Conservation (phyloP, 768 basidiomycete genomes). For the Naganishia antarctica region DNA sequence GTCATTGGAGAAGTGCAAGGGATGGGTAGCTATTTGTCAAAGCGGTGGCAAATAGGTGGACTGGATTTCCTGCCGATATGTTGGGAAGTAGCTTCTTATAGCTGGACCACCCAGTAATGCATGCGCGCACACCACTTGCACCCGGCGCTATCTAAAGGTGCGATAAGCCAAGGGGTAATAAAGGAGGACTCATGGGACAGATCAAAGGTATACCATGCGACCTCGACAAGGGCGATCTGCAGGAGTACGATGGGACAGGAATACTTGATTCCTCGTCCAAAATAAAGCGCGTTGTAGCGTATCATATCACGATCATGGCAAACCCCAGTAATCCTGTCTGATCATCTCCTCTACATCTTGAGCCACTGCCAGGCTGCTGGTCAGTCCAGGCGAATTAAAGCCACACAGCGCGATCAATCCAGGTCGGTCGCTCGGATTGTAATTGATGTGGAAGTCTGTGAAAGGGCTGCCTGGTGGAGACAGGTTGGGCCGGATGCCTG, state of each 20-base stretch:
- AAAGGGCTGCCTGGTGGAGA: constrained; percentile 68
- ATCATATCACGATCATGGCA: background rate
- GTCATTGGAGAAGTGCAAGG: too few species aligned
- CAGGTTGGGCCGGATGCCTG: constrained; percentile 69
- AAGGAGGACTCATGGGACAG: constrained; percentile 1
- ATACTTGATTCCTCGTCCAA: too few species aligned
- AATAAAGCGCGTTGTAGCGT: too few species aligned
- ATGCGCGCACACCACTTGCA: background rate
- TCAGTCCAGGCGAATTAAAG: constrained; percentile 89
- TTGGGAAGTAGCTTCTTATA: too few species aligned
- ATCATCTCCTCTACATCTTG: constrained; percentile 62
- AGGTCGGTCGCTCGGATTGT: constrained; percentile 41
- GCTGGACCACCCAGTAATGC: background rate
- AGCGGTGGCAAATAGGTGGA: too few species aligned
- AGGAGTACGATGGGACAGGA: background rate
- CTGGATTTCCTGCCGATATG: too few species aligned
- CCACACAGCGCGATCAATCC: constrained; percentile 76
- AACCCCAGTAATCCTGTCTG: constrained; percentile 12
- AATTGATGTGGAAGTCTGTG: constrained; percentile 75
- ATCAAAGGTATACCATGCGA: constrained; percentile 11
- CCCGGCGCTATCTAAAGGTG: background rate
- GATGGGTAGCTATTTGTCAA: too few species aligned
- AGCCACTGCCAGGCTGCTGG: constrained; percentile 77
- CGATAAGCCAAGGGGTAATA: background rate
- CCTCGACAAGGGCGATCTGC: too few species aligned